phyloP scores from a whole-genome alignment of 208 protist species.

The Acanthamoeba triangularis region DNA sequence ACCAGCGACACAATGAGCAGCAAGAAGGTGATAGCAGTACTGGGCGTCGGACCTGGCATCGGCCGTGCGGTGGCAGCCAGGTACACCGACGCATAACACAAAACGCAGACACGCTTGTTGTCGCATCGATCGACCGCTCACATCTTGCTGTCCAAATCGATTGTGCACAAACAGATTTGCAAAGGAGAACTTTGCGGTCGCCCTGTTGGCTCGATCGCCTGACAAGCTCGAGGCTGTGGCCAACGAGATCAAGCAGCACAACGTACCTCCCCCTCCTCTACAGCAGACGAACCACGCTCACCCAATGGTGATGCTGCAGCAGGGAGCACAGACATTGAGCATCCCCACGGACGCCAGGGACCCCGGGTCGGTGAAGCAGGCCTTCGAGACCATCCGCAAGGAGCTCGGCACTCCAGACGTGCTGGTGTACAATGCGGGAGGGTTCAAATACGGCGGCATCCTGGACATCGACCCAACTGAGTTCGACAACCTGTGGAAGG shows the following conservation, averaged over 20 bases:
- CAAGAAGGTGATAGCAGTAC: conserved; percentile 70
- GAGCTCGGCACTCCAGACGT: conserved; percentile 39
- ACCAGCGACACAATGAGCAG: not conserved
- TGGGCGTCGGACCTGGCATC: conserved; percentile 81
- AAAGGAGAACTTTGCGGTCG: conserved; percentile 79
- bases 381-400: conserved; percentile 75
- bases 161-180: conserved; percentile 63
- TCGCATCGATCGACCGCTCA: not conserved
- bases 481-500: conserved; percentile 49
- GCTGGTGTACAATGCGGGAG: conserved; percentile 80
- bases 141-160: no score
- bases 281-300: not conserved
- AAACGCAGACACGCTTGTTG: not conserved
- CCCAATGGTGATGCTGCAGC: not conserved
- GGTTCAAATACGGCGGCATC: conserved; percentile 58
- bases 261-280: not conserved
- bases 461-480: conserved; percentile 12
- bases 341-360: conserved; percentile 66
- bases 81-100: not conserved
- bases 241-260: conserved; percentile 66
- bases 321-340: not conserved
- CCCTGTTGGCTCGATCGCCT: conserved; percentile 60
- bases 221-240: conserved; percentile 72
- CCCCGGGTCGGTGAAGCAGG: conserved; percentile 34
- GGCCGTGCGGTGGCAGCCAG: conserved; percentile 44